Conservation (phyloP, 495 filamentous ascomycete genomes). For the Mycothermus thermophilus region DNA sequence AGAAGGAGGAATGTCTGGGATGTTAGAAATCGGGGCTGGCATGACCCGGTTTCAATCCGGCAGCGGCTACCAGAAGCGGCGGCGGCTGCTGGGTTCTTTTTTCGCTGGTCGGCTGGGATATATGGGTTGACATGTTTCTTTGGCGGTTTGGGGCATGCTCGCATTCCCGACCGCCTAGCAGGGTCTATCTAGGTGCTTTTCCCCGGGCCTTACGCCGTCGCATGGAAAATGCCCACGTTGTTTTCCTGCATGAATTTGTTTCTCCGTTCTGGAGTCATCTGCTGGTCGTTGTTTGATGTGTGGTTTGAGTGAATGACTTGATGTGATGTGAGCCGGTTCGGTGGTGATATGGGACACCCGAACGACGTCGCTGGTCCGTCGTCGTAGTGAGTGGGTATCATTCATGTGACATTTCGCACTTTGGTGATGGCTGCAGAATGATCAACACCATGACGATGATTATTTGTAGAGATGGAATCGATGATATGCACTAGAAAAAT, state of each 20-base stretch:
- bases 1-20: conserved; percentile 1
- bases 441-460: no score
- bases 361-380: no score
- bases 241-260: conserved; percentile 14
- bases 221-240: conserved; percentile 19
- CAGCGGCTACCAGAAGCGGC: conserved; percentile 6
- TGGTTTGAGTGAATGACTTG: no score
- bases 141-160: conserved; percentile 13
- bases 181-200: conserved; percentile 13
- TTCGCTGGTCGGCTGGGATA: conserved; percentile 6
- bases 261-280: no score
- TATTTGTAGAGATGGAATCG: no score
- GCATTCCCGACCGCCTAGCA: no score
- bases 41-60: conserved; percentile 6
- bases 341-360: no score
- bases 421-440: no score
- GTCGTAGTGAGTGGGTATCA: no score
- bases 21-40: conserved; percentile 4
- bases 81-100: conserved; percentile 7
- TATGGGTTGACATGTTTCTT: conserved; percentile 16
- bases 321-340: no score
- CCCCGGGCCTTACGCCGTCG: conserved; percentile 11
- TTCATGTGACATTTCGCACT: no score
- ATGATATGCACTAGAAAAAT: no score
- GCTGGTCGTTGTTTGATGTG: conserved; percentile 10